Evolutionary conservation across 192 early-diverging fungal species (phyloP).

Genomic region (Coemansia sp.): DNA sequence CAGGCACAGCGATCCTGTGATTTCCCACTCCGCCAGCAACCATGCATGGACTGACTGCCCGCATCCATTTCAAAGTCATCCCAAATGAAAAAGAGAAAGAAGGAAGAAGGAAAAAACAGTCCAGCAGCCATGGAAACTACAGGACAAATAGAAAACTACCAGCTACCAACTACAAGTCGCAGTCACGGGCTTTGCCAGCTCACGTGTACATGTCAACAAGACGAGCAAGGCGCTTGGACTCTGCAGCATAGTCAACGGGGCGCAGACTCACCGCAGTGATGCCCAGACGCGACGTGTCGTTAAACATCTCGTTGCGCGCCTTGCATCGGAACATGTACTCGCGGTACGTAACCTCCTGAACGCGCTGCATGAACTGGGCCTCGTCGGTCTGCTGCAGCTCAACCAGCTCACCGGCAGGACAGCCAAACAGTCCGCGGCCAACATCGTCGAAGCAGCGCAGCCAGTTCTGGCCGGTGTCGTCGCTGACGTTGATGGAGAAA

Average conservation of each 20-base stretch:
- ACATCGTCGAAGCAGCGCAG: conserved; percentile 86
- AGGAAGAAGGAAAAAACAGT: conserved; percentile 3
- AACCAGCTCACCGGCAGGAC: conserved; percentile 68
- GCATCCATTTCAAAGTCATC: no score
- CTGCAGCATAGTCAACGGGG: conserved; percentile 64
- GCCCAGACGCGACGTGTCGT: conserved; percentile 61
- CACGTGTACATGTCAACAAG: conserved; percentile 47
- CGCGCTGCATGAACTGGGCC: conserved; percentile 52
- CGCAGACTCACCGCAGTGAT: conserved; percentile 49
- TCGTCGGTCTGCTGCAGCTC: conserved; percentile 57
- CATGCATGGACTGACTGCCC: no score
- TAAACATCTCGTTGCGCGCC: conserved; percentile 72
- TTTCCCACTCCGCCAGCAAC: no score
- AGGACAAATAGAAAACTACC: background rate
- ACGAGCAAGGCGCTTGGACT: conserved; percentile 52
- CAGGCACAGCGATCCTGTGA: no score
- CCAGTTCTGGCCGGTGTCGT: conserved; percentile 81
- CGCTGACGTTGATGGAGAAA: conserved; percentile 66
- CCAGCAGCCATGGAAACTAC: background rate
- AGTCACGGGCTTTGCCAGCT: background rate
- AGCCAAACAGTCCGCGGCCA: conserved; percentile 67
- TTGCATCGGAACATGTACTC: conserved; percentile 72
- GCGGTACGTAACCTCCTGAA: conserved; percentile 66
- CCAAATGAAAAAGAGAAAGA: background rate
- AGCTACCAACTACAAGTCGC: background rate